These are phyloP conservation scores for Capsicum chinense DNA, from an alignment of 257 asterid genomes.

Conservation along the genomic window DNA sequence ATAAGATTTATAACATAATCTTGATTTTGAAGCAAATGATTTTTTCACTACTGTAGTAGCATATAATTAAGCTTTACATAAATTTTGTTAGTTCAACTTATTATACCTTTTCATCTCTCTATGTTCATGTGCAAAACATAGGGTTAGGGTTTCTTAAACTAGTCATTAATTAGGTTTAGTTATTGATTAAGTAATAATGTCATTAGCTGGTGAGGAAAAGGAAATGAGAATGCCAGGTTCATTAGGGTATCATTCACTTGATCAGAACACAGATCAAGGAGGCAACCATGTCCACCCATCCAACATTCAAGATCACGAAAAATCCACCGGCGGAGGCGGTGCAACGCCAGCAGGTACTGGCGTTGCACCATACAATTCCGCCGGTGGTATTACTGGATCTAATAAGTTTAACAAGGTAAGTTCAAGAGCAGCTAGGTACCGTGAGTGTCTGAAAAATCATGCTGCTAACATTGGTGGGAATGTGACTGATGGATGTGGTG, in stretches of 20 bases:
- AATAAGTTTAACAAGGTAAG: constrained; percentile 36
- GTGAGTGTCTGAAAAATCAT: constrained; percentile 86
- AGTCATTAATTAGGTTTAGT: neutral
- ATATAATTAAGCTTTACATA: neutral
- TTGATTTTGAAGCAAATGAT: neutral
- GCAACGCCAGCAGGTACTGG: neutral
- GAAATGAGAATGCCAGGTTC: constrained; percentile 44
- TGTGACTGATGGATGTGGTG: constrained; percentile 96
- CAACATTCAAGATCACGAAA: constrained; percentile 12
- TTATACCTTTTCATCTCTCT: neutral
- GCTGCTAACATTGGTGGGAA: constrained; percentile 89
- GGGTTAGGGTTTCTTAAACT: constrained; percentile 16
- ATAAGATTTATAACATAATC: neutral
- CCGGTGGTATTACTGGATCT: constrained; percentile 56
- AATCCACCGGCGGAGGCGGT: neutral
- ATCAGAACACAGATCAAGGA: constrained; percentile 32
- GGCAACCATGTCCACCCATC: too few relatives aligned
- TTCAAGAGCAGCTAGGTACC: constrained; percentile 45
- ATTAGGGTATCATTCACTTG: constrained; percentile 36
- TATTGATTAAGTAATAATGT: constrained; percentile 24
- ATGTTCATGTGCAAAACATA: neutral
- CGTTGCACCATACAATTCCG: neutral
- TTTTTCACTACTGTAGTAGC: too few relatives aligned
- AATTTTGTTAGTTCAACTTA: neutral
- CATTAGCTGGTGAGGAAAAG: constrained; percentile 40